Base-by-base conservation (phyloP, 305 asterid genomes). In the Ilex paraguariensis region DNA sequence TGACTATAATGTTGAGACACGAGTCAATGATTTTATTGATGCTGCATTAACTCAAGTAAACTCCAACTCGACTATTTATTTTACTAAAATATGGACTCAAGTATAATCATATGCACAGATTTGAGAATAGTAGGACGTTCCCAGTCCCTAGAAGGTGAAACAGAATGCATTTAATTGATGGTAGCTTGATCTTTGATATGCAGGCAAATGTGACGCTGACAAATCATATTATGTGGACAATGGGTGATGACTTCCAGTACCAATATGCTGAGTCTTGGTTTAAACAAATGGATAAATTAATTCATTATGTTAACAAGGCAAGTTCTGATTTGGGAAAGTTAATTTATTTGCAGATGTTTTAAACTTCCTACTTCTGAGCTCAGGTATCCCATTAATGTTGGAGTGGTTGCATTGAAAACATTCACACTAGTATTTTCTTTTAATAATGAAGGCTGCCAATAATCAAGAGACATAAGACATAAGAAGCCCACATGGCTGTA, bases 221-320 rank as follows among this genome's bases (percentile, higher is more conserved):
- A 45, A 80, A 90, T 77, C 97, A 90, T 73, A 81, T 90, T 30
- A 90, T 90, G 97, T 90, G 94, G 94, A 90, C 97, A 15, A 90
- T 90, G 97, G 97, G 97, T 48, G 88, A 87, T 31, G 97, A 87
- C 70, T 90, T 90, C 73, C 78, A 70, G 66, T 90, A 90, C 75
- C 91, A 83, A 61, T 90, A 87, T 61, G 95, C 95, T 1, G 97
- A 87, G 67, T 69, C 85, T 31, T 90, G 97, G 97, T 90, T 90
- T 85, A 87, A 82, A 76, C 82, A 90, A 70, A 90, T 90, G 95
- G 97, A 90, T 76, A 90, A 90, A 75, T 81, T 90, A 56, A 90
- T 90, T 68, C 94, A 90, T 75, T 81, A 90, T 60, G 95, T 90
- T 64, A 90, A 87, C 77, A 82, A 74, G 97, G 95, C 84, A 76